These are phyloP conservation scores for Chytriomyces confervae DNA, from an alignment of 192 early-diverging fungal genomes.

Conservation along the genomic window DNA sequence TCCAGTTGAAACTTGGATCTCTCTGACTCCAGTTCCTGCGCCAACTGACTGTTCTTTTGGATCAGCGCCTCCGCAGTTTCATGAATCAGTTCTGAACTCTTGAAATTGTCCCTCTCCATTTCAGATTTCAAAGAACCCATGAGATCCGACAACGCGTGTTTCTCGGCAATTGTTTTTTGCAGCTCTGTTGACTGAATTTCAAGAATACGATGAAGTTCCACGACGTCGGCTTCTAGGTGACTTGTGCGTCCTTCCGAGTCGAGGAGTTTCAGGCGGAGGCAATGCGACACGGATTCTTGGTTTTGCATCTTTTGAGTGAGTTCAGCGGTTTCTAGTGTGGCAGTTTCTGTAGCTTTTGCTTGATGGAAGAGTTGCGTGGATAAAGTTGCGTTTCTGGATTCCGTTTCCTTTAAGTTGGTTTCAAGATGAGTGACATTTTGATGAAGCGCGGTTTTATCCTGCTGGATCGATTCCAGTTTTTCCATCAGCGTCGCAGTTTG, in stretches of 20 bases:
- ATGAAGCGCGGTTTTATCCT: neutral
- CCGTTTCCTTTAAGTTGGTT: neutral
- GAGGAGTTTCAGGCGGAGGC: neutral
- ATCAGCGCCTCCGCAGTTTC: neutral
- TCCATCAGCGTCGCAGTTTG: neutral
- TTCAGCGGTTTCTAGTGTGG: neutral
- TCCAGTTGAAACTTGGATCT: neutral
- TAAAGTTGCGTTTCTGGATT: neutral
- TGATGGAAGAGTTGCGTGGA: neutral
- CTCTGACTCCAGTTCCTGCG: neutral
- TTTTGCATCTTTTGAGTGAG: neutral
- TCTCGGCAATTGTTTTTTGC: neutral
- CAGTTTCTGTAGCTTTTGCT: neutral
- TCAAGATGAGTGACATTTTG: neutral
- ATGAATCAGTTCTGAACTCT: neutral
- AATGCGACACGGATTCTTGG: neutral
- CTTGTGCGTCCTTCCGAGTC: neutral
- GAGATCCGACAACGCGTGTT: neutral
- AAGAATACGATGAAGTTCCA: constrained; percentile 2
- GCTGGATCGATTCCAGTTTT: neutral
- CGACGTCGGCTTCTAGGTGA: neutral
- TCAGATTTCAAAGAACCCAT: neutral
- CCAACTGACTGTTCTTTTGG: neutral
- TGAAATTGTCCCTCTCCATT: no score
- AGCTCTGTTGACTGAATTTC: neutral